Percentiles rank a stretch among this genome's conserved stretches.
Evolutionary conservation across 257 asterid species (phyloP).

Genomic region (Cordia subcordata): DNA sequence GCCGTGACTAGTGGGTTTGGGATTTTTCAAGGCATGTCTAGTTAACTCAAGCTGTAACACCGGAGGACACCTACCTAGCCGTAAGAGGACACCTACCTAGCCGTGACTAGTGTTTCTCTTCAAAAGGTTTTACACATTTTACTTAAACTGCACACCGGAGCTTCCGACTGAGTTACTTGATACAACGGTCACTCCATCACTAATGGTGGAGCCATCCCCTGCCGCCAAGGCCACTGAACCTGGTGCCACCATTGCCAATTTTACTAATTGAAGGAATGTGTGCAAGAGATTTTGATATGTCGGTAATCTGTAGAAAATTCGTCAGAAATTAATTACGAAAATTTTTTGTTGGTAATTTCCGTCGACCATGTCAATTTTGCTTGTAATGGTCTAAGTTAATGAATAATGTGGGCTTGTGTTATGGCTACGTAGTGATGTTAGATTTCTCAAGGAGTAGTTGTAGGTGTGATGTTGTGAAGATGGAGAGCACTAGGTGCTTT

Average conservation of each 20-base stretch:
- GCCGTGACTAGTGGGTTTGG: background rate
- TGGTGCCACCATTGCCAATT: background rate
- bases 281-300: too few species aligned
- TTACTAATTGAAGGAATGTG: too few species aligned
- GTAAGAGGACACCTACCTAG: constrained; percentile 91
- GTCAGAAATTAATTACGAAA: too few species aligned
- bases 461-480: too few species aligned
- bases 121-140: constrained; percentile 11
- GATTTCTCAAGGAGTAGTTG: too few species aligned
- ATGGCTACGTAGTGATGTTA: too few species aligned
- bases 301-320: too few species aligned
- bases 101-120: constrained; percentile 34
- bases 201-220: background rate
- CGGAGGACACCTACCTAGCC: constrained; percentile 65
- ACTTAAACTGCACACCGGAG: background rate
- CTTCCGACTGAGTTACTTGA: background rate
- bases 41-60: background rate
- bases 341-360: too few species aligned
- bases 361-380: too few species aligned
- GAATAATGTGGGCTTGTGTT: too few species aligned
- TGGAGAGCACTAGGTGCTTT: too few species aligned
- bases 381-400: too few species aligned
- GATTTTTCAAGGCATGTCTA: background rate
- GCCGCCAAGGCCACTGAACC: constrained; percentile 1
- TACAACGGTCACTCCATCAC: background rate